Conservation (phyloP, 140 eudicot genomes). For the Senecio squalidus region DNA sequence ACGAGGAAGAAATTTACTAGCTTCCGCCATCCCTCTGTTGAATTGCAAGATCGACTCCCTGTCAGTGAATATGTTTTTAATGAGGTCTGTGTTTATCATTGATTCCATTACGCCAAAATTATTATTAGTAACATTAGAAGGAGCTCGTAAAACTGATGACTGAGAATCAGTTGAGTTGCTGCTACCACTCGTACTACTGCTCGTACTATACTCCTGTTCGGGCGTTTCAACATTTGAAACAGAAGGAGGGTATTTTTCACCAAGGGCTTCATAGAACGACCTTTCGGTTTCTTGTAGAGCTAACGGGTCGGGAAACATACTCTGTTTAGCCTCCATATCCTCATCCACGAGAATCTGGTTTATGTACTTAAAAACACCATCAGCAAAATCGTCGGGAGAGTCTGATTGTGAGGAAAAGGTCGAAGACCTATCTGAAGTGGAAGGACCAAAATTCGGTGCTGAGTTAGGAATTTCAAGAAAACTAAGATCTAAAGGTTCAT, state of each 20-base stretch:
- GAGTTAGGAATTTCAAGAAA: conserved; percentile 29
- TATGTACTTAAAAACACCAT: conserved; percentile 45
- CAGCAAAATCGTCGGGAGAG: conserved; percentile 51
- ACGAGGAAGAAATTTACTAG: conserved; percentile 77
- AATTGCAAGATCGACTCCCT: conserved; percentile 61
- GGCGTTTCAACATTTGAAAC: conserved; percentile 25
- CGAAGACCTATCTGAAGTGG: conserved; percentile 22
- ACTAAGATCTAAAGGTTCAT: conserved; percentile 32
- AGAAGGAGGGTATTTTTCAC: conserved; percentile 33
- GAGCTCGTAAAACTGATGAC: conserved; percentile 22
- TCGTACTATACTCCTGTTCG: conserved; percentile 40
- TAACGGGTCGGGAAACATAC: conserved; percentile 60
- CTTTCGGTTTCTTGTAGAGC: conserved; percentile 51
- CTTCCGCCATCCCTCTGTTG: conserved; percentile 77
- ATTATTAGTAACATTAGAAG: conserved; percentile 25
- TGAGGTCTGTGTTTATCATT: conserved; percentile 20
- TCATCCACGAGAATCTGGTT: conserved; percentile 65
- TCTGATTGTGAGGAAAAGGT: conserved; percentile 18
- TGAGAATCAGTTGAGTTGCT: conserved; percentile 33
- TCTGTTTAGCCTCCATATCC: conserved; percentile 48
- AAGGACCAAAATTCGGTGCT: conserved; percentile 28
- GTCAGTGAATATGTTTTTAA: conserved; percentile 41
- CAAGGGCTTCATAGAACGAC: conserved; percentile 51
- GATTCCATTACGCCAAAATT: conserved; percentile 17
- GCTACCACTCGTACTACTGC: conserved; percentile 36